Evolutionary conservation across 2,329 filamentous ascomycete genomes (phyloP), one percentile per base, ranked within the genome.

Genomic region (Arthrobotrys entomopaga): DNA sequence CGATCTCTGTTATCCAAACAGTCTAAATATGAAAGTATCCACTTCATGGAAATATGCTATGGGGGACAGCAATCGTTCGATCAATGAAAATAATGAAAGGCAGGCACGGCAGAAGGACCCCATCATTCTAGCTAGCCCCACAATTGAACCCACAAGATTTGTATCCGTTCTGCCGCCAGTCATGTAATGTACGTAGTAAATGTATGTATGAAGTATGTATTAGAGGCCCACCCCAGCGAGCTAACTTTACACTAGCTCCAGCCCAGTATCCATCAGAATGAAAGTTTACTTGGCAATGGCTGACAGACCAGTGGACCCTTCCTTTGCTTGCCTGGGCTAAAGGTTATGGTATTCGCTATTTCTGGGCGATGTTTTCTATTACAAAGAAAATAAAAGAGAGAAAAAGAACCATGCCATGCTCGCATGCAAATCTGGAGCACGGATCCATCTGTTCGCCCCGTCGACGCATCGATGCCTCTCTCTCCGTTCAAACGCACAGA

Each of bases 391-490:
- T 2, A 2, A 34, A 34, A 3, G 2, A 6, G 22, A 7, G 15
- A 34, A 13, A 40, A 29, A 29, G 29, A 42, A 40, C n/a, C 15
- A n/a, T 34, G 24, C 5, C 13, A 19, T 53, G 49, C 29, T 40
- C 15, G 49, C 49, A 46, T 3, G 42, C 15, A 15, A 50, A 56
- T 40, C 11, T 10, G 20, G 19, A 70, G 65, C 65, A 70, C 58
- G 58, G 65, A 63, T 70, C 57, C 63, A 63, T 70, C 57, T 70
- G 65, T 70, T 63, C 65, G 65, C 65, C 52, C 49, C 50, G 57
- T 61, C 65, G 58, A 57, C 48, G 58, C 50, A 54, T 54, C 38
- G 40, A 69, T 24, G 56, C 53, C 43, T 58, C 29, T 59, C 58
- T 69, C 65, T 22, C 57, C 57, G 15, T 67, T 53, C 34, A 46